Conservation (phyloP, 2,329 filamentous ascomycete genomes). For the Fusarium abutilonis region DNA sequence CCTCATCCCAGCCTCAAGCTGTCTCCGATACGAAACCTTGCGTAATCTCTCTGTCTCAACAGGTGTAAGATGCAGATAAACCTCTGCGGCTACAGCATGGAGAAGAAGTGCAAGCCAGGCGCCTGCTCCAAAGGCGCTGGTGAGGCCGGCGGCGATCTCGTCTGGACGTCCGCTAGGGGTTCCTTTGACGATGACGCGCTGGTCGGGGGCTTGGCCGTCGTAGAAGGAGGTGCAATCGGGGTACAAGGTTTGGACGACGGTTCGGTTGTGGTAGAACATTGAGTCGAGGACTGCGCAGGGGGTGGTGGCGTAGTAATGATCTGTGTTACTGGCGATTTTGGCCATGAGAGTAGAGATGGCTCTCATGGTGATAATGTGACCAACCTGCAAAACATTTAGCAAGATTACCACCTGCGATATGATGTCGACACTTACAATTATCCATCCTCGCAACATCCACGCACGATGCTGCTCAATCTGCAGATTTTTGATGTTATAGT, state of each 20-base stretch:
- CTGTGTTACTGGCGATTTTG: constrained; percentile 49
- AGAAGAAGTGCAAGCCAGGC: constrained; percentile 63
- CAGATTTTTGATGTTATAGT: constrained; percentile 66
- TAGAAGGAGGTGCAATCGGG: constrained; percentile 57
- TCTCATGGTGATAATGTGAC: constrained; percentile 62
- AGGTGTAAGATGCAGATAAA: constrained; percentile 63
- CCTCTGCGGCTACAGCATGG: constrained; percentile 60
- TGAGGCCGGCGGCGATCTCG: constrained; percentile 55
- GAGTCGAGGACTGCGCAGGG: constrained; percentile 62
- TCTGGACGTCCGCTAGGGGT: constrained; percentile 45
- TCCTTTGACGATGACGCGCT: constrained; percentile 45
- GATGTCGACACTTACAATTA: constrained; percentile 50
- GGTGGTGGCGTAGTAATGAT: constrained; percentile 43
- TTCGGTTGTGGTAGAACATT: constrained; percentile 46
- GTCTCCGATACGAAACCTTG: constrained; percentile 64
- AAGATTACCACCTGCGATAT: rapidly evolving
- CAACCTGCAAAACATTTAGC: constrained; percentile 45
- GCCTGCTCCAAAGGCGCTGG: constrained; percentile 61
- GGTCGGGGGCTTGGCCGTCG: constrained; percentile 31
- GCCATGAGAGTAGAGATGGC: constrained; percentile 58
- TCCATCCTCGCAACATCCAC: constrained; percentile 70
- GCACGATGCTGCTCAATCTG: constrained; percentile 72
- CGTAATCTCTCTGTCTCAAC: constrained; percentile 63
- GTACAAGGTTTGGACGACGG: constrained; percentile 50
- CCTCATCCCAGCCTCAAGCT: constrained; percentile 63